phyloP scores from a whole-genome alignment of 2,329 filamentous ascomycete species.

The Geosmithia flava region DNA sequence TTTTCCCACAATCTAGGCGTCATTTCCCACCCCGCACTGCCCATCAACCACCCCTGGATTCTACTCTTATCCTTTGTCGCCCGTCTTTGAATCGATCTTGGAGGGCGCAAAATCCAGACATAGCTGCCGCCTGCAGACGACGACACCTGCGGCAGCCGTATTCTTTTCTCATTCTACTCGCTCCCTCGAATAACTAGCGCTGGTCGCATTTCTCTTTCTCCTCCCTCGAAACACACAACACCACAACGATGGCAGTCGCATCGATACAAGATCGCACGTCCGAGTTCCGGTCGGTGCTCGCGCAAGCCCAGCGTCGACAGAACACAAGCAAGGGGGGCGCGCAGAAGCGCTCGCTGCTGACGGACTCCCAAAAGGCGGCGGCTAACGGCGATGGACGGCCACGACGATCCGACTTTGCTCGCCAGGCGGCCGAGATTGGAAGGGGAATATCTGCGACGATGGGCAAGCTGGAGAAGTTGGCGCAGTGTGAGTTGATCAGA shows the following conservation, averaged over 20 bases:
- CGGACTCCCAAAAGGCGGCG: slow-evolving; percentile 56
- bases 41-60: background rate
- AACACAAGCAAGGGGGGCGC: slow-evolving; percentile 64
- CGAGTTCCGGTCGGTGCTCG: slow-evolving; percentile 88
- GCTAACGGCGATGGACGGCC: slow-evolving; percentile 40
- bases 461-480: slow-evolving; percentile 87
- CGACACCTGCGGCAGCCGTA: background rate
- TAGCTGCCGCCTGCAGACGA: background rate
- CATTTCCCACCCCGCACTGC: background rate
- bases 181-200: slow-evolving; percentile 11
- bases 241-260: slow-evolving; percentile 42
- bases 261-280: slow-evolving; percentile 94
- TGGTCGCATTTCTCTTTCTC: slow-evolving; percentile 15
- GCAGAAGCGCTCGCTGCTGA: slow-evolving; percentile 71
- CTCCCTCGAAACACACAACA: background rate
- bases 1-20: background rate
- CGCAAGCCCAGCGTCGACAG: slow-evolving; percentile 71
- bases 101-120: background rate
- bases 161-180: background rate
- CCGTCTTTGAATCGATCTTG: background rate
- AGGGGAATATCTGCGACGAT: slow-evolving; percentile 85
- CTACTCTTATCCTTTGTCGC: background rate
- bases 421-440: slow-evolving; percentile 83
- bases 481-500: slow-evolving; percentile 48
- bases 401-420: slow-evolving; percentile 82